Percentiles rank a stretch among this genome's conserved stretches.
Evolutionary conservation across 2,329 filamentous ascomycete species (phyloP).

Genomic region (Sporothrix pseudoabietina): DNA sequence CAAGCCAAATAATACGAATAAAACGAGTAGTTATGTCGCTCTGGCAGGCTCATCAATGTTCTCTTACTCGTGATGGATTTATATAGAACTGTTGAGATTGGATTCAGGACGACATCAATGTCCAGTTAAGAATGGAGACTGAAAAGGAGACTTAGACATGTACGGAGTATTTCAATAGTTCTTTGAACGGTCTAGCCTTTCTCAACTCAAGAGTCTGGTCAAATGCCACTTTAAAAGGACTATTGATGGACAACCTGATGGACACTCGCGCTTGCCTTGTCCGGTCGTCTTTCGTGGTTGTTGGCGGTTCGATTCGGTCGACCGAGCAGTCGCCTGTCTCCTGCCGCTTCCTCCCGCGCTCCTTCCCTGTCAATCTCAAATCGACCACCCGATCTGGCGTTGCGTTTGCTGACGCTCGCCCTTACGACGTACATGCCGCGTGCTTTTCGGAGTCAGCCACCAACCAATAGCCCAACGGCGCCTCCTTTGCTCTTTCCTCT

Average conservation of each 20-base stretch:
- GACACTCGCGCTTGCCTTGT: neutral
- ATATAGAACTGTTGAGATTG: neutral
- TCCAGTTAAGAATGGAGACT: neutral
- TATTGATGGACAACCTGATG: neutral
- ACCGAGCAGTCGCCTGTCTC: neutral
- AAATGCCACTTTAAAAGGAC: neutral
- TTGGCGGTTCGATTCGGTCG: neutral
- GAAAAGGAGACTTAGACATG: neutral
- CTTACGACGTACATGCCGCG: neutral
- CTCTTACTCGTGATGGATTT: neutral
- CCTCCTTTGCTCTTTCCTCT: neutral
- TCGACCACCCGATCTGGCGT: constrained; percentile 10
- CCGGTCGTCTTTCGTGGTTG: neutral
- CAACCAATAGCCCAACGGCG: neutral
- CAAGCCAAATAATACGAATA: neutral
- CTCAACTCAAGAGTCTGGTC: neutral
- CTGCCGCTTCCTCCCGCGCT: neutral
- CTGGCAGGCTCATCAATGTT: neutral
- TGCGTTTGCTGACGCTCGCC: constrained; percentile 14
- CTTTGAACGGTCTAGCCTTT: neutral
- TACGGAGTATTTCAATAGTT: too few species aligned
- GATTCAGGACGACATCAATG: neutral
- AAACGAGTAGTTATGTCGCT: neutral
- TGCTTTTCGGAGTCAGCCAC: neutral
- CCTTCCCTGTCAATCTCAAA: constrained; percentile 8